Percentiles rank a stretch among this genome's conserved stretches.
These are phyloP conservation scores for Leishmania turanica DNA, from an alignment of 208 protist species.

Conservation along the genomic window DNA sequence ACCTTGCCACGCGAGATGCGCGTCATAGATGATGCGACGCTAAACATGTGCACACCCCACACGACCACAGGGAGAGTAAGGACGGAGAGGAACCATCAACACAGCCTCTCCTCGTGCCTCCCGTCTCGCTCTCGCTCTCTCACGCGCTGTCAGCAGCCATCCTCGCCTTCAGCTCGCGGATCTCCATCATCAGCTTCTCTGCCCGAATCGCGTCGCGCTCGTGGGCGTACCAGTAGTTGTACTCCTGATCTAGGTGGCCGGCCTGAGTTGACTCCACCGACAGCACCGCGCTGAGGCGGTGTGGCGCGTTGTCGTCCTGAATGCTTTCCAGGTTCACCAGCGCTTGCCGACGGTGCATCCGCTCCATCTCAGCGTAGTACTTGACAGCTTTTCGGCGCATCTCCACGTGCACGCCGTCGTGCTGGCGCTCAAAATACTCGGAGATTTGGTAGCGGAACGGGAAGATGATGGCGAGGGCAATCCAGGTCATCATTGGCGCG, in stretches of 20 bases:
- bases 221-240: conserved; percentile 90
- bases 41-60: not conserved
- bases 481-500: conserved; percentile 43
- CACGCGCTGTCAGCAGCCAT: conserved; percentile 24
- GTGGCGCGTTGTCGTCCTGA: conserved; percentile 68
- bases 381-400: conserved; percentile 75
- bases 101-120: not conserved
- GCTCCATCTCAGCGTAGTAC: conserved; percentile 90
- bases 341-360: conserved; percentile 87
- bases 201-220: conserved; percentile 82
- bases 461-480: conserved; percentile 43
- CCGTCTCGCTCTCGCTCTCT: not conserved
- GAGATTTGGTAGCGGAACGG: conserved; percentile 83
- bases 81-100: not conserved
- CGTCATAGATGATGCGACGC: not conserved
- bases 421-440: conserved; percentile 89
- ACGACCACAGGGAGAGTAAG: not conserved
- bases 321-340: conserved; percentile 73
- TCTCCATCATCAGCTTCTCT: conserved; percentile 84
- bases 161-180: conserved; percentile 79
- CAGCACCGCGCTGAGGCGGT: conserved; percentile 54
- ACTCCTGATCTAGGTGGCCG: conserved; percentile 73
- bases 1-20: not conserved
- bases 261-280: conserved; percentile 53
- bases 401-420: conserved; percentile 72